Evolutionary conservation across 352 stramenopile species (phyloP), one percentile per base, ranked within the genome.

Genomic region (Pelagophyceae sp.): DNA sequence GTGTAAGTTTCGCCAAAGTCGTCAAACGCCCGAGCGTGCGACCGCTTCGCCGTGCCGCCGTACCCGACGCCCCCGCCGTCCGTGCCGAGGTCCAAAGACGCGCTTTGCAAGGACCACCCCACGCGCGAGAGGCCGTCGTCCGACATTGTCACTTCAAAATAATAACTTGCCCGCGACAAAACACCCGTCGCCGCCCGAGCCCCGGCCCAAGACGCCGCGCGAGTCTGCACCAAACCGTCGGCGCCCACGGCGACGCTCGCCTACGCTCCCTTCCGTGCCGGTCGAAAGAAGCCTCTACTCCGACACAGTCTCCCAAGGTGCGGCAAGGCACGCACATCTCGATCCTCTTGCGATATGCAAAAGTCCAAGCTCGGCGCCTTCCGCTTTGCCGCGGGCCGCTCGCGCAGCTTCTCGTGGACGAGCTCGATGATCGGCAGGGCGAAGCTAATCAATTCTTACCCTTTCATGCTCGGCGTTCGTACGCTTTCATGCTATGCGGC

Each of bases 401-500:
- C 76, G n/a, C 58, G 2, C 32, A 67, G 72, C 54, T 91, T 88
- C 67, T 89, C 78, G 54, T 90, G 77, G 2, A 91, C 77, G 15
- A 85, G 82, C 80, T 98, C 93, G 38, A 98, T 85, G 69, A 98
- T 95, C 17, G 95, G 96, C 64, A 99, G 89, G 72, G 88, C 89
- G 83, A 99, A 99, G 35, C 45, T 54, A 54, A 23, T 23, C 45
- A 54, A 11, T 54, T 11, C 45, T 54, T 54, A 23, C 45, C 11
- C n/a, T n/a, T n/a, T n/a, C n/a, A n/a, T n/a, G n/a, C n/a, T n/a
- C n/a, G n/a, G n/a, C n/a, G n/a, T n/a, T n/a, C n/a, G n/a, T n/a
- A n/a, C n/a, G n/a, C n/a, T n/a, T n/a, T n/a, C n/a, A n/a, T n/a
- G n/a, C n/a, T n/a, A n/a, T n/a, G n/a, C n/a, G n/a, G n/a, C n/a